These are phyloP conservation scores for Sindora glabra DNA, from an alignment of 306 rosid species.

Conservation along the genomic window DNA sequence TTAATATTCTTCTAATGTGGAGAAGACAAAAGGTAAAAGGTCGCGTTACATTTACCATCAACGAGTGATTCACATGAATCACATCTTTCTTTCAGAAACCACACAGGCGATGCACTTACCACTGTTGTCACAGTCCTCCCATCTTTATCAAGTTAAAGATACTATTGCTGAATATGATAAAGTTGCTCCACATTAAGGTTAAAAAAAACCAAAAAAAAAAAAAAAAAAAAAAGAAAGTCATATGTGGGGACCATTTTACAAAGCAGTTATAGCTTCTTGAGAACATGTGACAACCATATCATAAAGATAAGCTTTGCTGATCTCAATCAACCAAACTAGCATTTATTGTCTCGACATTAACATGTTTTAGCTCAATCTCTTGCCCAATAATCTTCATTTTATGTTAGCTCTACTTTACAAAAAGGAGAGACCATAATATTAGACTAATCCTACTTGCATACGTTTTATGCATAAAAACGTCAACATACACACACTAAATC, in stretches of 20 bases:
- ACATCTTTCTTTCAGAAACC: conserved; percentile 19
- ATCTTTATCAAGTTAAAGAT: conserved; percentile 2
- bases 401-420: no score
- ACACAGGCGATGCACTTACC: conserved; percentile 8
- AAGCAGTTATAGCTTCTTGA: not conserved
- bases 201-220: no score
- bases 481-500: no score
- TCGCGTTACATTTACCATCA: conserved; percentile 3
- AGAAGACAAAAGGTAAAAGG: conserved; percentile 5
- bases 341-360: not conserved
- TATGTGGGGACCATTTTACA: conserved; percentile 18
- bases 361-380: not conserved
- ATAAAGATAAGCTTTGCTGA: not conserved
- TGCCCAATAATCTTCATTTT: no score
- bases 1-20: conserved; percentile 15
- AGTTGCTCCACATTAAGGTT: not conserved
- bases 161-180: not conserved
- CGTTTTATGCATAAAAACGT: no score
- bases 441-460: no score
- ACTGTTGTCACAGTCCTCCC: conserved; percentile 20
- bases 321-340: not conserved
- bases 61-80: conserved; percentile 22
- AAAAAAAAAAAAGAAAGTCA: not conserved
- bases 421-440: no score
- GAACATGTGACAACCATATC: no score